phyloP scores from a whole-genome alignment of 805 yeast species.

The Ogataea allantospora region DNA sequence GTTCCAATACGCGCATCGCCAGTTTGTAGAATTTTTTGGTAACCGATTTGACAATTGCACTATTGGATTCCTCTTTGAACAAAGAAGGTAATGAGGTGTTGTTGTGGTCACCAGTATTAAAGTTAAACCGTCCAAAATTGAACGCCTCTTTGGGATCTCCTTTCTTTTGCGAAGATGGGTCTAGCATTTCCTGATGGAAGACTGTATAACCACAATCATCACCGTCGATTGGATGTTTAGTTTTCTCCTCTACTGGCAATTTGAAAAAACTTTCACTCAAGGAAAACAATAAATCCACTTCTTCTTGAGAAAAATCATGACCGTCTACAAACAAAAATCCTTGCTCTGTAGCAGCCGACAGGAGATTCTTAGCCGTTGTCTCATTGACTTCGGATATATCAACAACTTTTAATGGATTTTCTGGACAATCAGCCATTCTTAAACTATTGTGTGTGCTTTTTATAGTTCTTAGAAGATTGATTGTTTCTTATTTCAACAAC shows the following conservation, averaged over 20 bases:
- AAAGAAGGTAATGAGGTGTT: constrained; percentile 46
- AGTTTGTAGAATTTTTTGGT: constrained; percentile 5
- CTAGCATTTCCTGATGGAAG: constrained; percentile 35
- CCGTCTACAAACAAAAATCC: constrained; percentile 55
- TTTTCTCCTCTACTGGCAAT: constrained; percentile 35
- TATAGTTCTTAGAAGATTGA: background rate
- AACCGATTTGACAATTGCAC: constrained; percentile 32
- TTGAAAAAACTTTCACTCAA: constrained; percentile 41
- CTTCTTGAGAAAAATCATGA: constrained; percentile 45
- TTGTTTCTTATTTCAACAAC: background rate
- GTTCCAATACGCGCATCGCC: constrained; percentile 32
- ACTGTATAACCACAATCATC: constrained; percentile 48
- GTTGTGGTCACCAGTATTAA: constrained; percentile 41
- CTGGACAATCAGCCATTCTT: background rate
- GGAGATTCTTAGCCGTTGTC: constrained; percentile 37
- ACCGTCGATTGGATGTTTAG: constrained; percentile 32
- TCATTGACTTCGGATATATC: constrained; percentile 37
- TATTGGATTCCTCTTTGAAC: constrained; percentile 41
- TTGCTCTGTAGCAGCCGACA: constrained; percentile 47
- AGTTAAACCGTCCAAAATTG: constrained; percentile 55
- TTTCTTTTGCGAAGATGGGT: constrained; percentile 29
- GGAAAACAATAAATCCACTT: constrained; percentile 32
- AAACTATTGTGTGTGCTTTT: background rate
- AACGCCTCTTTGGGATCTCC: constrained; percentile 71
- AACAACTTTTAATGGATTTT: constrained; percentile 45